Percentiles rank a stretch among this genome's conserved stretches.
Conservation (phyloP, 1,284 basidiomycete species). For the Marasmius oreades region DNA sequence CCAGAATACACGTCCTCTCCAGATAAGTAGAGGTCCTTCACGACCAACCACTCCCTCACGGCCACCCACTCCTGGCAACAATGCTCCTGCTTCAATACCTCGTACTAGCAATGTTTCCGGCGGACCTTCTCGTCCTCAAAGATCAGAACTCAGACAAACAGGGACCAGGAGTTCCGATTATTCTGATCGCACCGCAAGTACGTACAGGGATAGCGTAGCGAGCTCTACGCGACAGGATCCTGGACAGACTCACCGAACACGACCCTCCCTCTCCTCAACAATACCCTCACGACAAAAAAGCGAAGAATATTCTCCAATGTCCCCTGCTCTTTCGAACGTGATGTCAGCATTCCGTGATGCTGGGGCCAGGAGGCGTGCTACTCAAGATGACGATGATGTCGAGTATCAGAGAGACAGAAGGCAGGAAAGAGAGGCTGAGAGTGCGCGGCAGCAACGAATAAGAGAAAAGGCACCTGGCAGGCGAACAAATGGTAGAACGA, state of each 20-base stretch:
- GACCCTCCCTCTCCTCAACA: conserved; percentile 20
- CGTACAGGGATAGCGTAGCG: conserved; percentile 34
- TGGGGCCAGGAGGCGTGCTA: conserved; percentile 52
- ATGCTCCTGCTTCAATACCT: conserved; percentile 28
- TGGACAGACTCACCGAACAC: conserved; percentile 31
- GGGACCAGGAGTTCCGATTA: conserved; percentile 36
- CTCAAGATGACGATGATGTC: conserved; percentile 46
- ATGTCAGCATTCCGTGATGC: conserved; percentile 68
- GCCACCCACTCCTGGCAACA: conserved; percentile 41
- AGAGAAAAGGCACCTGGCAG: conserved; percentile 62
- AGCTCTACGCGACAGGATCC: conserved; percentile 22
- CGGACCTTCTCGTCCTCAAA: conserved; percentile 52
- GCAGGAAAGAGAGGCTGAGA: conserved; percentile 58
- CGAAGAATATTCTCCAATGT: conserved; percentile 35
- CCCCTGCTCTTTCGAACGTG: conserved; percentile 50
- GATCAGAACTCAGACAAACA: conserved; percentile 48
- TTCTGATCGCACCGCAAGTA: conserved; percentile 39
- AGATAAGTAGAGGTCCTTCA: conserved; percentile 47
- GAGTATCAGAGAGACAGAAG: conserved; percentile 52
- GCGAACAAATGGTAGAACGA: conserved; percentile 47
- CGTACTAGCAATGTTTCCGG: conserved; percentile 35
- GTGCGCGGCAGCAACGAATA: conserved; percentile 58
- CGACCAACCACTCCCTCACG: conserved; percentile 35
- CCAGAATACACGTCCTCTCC: conserved; percentile 44
- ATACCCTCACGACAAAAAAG: conserved; percentile 23